Base-by-base conservation (phyloP, 768 basidiomycete genomes). In the Boletus vinaceobasis region DNA sequence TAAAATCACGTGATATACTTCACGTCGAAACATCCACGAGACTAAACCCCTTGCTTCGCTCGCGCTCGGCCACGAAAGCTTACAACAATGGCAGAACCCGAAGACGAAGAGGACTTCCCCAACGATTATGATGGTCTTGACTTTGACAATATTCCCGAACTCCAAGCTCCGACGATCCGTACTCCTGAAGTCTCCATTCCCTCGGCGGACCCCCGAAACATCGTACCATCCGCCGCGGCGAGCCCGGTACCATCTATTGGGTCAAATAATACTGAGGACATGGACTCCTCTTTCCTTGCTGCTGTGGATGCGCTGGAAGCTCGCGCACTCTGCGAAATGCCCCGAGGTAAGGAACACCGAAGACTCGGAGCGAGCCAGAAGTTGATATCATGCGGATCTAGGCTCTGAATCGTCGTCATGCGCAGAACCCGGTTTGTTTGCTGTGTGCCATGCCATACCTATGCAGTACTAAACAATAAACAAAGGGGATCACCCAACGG, bases 71-170 rank as follows among this genome's bases (percentile, higher is more conserved):
- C 27, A 56, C 53, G 19, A 47, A 38, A 32, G 45, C 38, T 35
- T 29, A 26, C 36, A 37, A 43, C 43, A 43, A 73, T 73, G 72
- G 45, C 67, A 33, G 62, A 61, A 50, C 43, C 29, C 1, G 61
- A 61, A 32, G 63, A 60, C 1, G 72, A 72, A n/a, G 81, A 86
- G 61, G 78, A 83, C 51, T 87, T 79, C 53, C 77, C 77, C 0
- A 84, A 86, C 61, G 77, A 79, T 23, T 80, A 85, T 53, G 76
- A 76, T 4, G 77, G 75, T 15, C 43, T 83, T 21, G 74, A 78
- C 57, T 80, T 77, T 55, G 74, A 81, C 27, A 74, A 54, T 11
- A 52, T 74, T 21, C 68, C 75, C 9, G 71, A 50, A 48, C 66
- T 74, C 29, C 64, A 69, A 51, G 59, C 56, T 23, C 57, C 47